Base-by-base conservation (phyloP, 768 basidiomycete species). In the Leccinum uliginosum region DNA sequence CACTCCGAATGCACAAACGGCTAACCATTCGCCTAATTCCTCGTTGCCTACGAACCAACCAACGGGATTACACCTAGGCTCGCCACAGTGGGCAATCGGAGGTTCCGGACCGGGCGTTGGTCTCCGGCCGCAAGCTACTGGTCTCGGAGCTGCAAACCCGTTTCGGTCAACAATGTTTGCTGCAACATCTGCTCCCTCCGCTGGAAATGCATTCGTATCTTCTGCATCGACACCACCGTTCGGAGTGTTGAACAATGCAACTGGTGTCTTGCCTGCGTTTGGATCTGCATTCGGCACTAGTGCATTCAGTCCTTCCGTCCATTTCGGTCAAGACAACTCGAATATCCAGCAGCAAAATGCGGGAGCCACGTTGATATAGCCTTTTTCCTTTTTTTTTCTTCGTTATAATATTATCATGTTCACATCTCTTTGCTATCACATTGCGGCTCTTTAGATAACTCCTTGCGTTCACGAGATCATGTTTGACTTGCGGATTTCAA, bases 151-250 rank as follows among this genome's bases (percentile, higher is more conserved):
- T 19, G 81, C 81, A 4, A 86, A 86, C 57, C 85, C 85, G n/a
- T 86, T 86, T 71, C 78, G 85, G 51, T 80, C 81, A 11, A 84
- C 84, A 3, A 84, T 84, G 82, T 77, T 80, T 53, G 66, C 76
- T 32, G 61, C 76, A 6, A 64, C 67, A 8, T 67, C 72, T 8
- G 65, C 69, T 38, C 29, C 60, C 6, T 43, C 57, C 9, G 24
- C 51, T 24, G 50, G 21, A 21, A 54, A 26, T 48, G 52, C 57
- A 30, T 57, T 57, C 55, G 19, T 59, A 30, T 53, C 68, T 30
- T 69, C 70, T 52, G 61, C 63, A 30, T 65, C 70, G n/a, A 61
- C 63, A 32, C 68, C 67, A 12, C 56, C 56, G 19, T 70, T 70
- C 29, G 65, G 63, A 24, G 64, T 60, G 8, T 44, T 69, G 14